These are phyloP conservation scores for Pochonia chlamydosporia DNA, from an alignment of 2,329 filamentous ascomycete species.

Conservation along the genomic window DNA sequence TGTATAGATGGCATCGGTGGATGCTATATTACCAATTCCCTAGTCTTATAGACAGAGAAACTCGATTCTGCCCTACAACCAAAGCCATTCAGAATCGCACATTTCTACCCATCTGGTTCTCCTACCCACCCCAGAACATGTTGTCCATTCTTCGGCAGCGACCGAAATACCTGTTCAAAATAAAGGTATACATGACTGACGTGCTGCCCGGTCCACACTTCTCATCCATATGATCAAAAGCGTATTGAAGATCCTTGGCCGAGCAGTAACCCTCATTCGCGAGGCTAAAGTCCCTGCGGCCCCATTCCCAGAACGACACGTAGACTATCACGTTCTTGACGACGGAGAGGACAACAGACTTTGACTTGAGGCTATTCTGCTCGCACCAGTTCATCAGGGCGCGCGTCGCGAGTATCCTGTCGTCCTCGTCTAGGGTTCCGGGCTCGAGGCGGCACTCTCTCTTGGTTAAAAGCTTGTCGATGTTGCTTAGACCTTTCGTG, in stretches of 20 bases:
- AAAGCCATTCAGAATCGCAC: not conserved
- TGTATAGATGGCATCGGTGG: no score
- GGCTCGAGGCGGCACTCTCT: no score
- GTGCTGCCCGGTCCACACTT: not conserved
- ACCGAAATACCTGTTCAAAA: not conserved
- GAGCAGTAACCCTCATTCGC: not conserved
- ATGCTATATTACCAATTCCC: no score
- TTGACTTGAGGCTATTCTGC: not conserved
- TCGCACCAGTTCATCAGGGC: not conserved
- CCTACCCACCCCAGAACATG: not conserved
- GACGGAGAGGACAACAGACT: not conserved
- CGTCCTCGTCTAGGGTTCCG: not conserved
- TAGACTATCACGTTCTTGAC: not conserved
- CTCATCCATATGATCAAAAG: not conserved
- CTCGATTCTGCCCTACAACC: no score
- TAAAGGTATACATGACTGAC: not conserved
- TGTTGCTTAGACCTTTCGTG: no score
- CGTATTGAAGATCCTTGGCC: not conserved
- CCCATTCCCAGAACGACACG: not conserved
- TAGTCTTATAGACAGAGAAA: no score
- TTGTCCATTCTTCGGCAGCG: not conserved
- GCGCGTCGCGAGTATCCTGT: not conserved
- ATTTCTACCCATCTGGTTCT: not conserved
- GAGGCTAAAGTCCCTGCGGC: not conserved
- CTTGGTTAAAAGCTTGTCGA: no score